Base-by-base conservation (phyloP, 768 basidiomycete species). In the Auricularia auricula-judae region DNA sequence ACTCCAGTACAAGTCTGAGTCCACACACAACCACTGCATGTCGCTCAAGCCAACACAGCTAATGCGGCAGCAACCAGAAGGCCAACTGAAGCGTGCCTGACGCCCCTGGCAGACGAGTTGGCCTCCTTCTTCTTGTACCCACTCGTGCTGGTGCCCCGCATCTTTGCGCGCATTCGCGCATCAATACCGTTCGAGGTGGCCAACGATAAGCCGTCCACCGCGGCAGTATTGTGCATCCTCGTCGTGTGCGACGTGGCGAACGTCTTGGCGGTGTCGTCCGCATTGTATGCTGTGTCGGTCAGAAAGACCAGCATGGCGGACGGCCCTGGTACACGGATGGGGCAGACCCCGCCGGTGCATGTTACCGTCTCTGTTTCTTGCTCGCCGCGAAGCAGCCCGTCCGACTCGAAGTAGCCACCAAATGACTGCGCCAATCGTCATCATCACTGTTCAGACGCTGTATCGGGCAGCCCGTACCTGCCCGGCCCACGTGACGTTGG, bases 301-400 rank as follows among this genome's bases (percentile, higher is more conserved):
- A 92, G 75, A 78, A 89, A 90, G 65, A 93, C 87, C 53, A 93
- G 78, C 1, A 88, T 89, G 66, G 87, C 85, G 39, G 83, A 83
- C 0, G 91, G 90, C 0, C 88, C 87, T 36, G 82, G 81, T 56
- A 92, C 82, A 4, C 78, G 78, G 61, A 92, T 77, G 23, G 73
- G 68, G 72, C 91, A 92, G 0, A 77, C 76, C 67, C 82, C 81
- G 63, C 76, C 75, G 4, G 72, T 71, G 69, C 91, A 94, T 12
- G 73, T 67, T 39, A 92, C 79, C 0, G 82, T 86, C 65, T 81
- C 76, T 5, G 91, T 79, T 63, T 79, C 71, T 51, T 84, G 76
- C 0, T 72, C 69, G 56, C 88, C 88, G 59, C 76, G 76, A 33
- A 85, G 80, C 53, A 86, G 82, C 0, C 90, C 91, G 69, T 93